Evolutionary conservation across 345 rosid genomes (phyloP).

Genomic region (Salix viminalis): DNA sequence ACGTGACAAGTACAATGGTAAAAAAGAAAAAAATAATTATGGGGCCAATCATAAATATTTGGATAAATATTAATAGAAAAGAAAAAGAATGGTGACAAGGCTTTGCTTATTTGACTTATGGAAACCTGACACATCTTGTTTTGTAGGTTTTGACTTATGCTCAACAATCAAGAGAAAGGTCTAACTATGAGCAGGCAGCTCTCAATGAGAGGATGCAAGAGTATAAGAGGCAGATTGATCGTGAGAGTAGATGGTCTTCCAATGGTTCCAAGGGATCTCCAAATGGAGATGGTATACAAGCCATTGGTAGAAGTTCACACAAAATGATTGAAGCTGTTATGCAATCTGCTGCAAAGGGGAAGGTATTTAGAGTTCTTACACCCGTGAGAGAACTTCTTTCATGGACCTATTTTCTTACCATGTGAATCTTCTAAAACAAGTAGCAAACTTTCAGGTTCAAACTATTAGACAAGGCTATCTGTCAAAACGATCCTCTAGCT

Average conservation of each 20-base stretch:
- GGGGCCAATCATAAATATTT: background rate
- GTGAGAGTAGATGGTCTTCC: slow-evolving; percentile 80
- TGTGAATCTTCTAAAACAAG: slow-evolving; percentile 5
- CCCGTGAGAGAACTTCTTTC: background rate
- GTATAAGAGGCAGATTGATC: slow-evolving; percentile 88
- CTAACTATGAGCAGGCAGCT: slow-evolving; percentile 93
- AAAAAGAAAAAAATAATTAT: background rate
- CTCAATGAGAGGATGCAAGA: slow-evolving; percentile 96
- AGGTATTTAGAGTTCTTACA: slow-evolving; percentile 43
- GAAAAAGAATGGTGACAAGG: background rate
- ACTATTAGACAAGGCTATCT: slow-evolving; percentile 98
- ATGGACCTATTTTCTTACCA: slow-evolving; percentile 1
- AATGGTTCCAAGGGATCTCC: slow-evolving; percentile 93
- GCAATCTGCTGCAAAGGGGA: slow-evolving; percentile 98
- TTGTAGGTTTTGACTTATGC: slow-evolving; percentile 92
- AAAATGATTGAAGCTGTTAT: slow-evolving; percentile 97
- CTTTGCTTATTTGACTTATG: slow-evolving; percentile 4
- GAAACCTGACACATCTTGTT: slow-evolving; percentile 8
- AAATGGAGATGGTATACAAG: slow-evolving; percentile 91
- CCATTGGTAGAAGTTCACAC: slow-evolving; percentile 95
- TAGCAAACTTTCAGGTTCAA: slow-evolving; percentile 60
- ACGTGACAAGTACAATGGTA: background rate
- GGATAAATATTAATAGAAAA: background rate
- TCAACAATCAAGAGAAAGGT: slow-evolving; percentile 91
- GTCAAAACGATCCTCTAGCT: slow-evolving; percentile 89